Conservation (phyloP, 257 asterid genomes). For the Paulownia fortunei region DNA sequence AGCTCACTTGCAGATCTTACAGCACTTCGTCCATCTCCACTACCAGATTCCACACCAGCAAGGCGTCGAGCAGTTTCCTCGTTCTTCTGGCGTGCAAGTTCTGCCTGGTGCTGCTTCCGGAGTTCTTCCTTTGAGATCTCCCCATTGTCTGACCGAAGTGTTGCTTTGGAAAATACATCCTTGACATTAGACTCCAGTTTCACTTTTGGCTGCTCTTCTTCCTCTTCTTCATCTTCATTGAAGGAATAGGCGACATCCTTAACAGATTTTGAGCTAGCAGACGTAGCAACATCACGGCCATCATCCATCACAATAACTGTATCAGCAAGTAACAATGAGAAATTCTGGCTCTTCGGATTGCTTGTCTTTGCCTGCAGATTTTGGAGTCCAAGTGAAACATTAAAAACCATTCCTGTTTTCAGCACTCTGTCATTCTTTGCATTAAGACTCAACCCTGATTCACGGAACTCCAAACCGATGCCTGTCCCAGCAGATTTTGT, state of each 20-base stretch:
- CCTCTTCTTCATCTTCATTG: slow-evolving; percentile 63
- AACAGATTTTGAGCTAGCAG: slow-evolving; percentile 48
- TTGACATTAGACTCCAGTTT: slow-evolving; percentile 36
- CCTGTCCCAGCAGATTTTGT: slow-evolving; percentile 87
- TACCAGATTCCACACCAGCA: slow-evolving; percentile 58
- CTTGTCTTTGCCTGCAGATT: slow-evolving; percentile 52
- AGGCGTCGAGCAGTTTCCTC: slow-evolving; percentile 80
- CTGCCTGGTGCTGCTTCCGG: slow-evolving; percentile 85
- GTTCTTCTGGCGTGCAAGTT: slow-evolving; percentile 77
- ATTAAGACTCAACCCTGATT: slow-evolving; percentile 63
- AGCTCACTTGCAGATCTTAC: slow-evolving; percentile 52
- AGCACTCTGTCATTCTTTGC: slow-evolving; percentile 60
- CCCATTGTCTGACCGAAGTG: slow-evolving; percentile 71
- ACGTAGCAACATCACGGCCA: slow-evolving; percentile 57
- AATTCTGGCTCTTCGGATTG: slow-evolving; percentile 61
- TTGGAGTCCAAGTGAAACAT: slow-evolving; percentile 76
- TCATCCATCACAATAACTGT: slow-evolving; percentile 56
- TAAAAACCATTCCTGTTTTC: slow-evolving; percentile 78
- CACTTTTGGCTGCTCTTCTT: slow-evolving; percentile 44
- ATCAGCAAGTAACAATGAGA: slow-evolving; percentile 73
- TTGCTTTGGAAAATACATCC: slow-evolving; percentile 65
- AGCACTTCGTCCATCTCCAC: slow-evolving; percentile 44
- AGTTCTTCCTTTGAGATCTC: slow-evolving; percentile 76
- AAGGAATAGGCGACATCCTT: slow-evolving; percentile 64
- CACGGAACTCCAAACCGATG: slow-evolving; percentile 85